Conservation (phyloP, 345 rosid genomes). For the Brassica rapa region DNA sequence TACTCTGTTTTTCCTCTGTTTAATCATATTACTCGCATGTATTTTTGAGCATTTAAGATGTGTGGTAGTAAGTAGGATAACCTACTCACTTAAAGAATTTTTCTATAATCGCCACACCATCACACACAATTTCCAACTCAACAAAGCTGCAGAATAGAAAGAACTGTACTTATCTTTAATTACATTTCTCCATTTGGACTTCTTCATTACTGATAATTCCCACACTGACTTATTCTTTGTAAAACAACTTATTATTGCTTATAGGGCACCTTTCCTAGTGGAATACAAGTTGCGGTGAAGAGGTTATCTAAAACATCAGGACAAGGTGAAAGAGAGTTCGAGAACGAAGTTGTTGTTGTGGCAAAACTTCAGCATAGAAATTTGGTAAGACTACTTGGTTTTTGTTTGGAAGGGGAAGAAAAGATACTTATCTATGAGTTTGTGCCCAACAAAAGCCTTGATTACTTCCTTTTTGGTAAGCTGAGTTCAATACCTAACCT, state of each 20-base stretch:
- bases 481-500: background rate
- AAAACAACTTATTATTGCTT: background rate
- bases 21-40: background rate
- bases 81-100: too few species aligned
- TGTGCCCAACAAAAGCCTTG: background rate
- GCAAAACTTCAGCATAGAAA: background rate
- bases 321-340: background rate
- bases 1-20: background rate
- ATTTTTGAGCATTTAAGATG: background rate
- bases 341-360: background rate
- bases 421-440: background rate
- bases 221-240: background rate
- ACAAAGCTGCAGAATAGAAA: background rate
- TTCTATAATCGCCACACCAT: background rate
- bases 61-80: background rate
- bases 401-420: background rate
- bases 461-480: background rate
- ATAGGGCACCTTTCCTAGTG: background rate
- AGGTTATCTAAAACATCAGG: background rate
- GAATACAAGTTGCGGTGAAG: background rate
- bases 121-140: background rate
- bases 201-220: background rate
- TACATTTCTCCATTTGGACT: background rate
- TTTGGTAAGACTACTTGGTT: background rate
- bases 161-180: background rate